phyloP scores from a whole-genome alignment of 2,329 filamentous ascomycete genomes.

The Cladobotryum mycophilum region DNA sequence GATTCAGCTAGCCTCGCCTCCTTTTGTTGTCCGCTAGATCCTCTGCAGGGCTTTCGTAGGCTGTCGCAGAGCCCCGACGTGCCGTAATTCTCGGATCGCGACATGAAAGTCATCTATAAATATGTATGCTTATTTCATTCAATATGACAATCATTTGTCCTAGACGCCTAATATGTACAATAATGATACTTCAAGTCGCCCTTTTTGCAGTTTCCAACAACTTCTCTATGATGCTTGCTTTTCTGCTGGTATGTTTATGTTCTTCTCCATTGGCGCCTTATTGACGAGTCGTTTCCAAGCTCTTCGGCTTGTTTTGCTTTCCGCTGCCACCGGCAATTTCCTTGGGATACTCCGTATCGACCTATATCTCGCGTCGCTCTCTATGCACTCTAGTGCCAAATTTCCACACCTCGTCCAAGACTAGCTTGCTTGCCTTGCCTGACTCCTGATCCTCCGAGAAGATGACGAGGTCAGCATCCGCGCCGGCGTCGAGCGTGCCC shows the following conservation, averaged over 20 bases:
- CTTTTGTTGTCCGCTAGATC: no score
- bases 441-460: slow-evolving; percentile 51
- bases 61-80: no score
- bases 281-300: neutral
- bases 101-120: no score
- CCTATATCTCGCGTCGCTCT: neutral
- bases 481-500: slow-evolving; percentile 56
- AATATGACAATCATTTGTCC: no score
- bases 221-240: neutral
- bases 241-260: neutral
- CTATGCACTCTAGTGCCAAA: slow-evolving; percentile 53
- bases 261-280: neutral
- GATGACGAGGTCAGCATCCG: slow-evolving; percentile 64
- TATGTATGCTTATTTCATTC: no score
- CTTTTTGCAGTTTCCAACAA: neutral
- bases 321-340: neutral
- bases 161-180: no score
- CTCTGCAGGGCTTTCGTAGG: no score
- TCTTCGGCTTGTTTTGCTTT: neutral
- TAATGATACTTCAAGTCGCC: no score
- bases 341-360: neutral
- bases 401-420: slow-evolving; percentile 75
- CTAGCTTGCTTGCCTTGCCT: slow-evolving; percentile 44
- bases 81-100: no score
- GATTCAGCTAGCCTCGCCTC: no score